A percentile compares a stretch with the other conserved stretches of the same genome.
phyloP scores from a whole-genome alignment of 23 red algal species.

The Gracilaria caudata region DNA sequence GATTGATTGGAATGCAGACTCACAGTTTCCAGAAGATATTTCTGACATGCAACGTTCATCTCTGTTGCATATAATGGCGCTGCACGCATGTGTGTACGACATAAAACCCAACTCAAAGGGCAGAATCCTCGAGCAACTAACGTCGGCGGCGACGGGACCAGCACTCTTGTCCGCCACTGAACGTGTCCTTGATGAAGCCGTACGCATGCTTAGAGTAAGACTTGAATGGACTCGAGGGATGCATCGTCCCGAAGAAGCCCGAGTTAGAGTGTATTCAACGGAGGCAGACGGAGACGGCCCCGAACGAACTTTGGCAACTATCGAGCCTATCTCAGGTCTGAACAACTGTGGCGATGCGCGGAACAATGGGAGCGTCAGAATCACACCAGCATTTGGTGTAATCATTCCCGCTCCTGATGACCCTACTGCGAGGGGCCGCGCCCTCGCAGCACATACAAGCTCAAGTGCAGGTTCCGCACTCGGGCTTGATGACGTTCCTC shows the following conservation, averaged over 20 bases:
- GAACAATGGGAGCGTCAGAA: conserved; percentile 57
- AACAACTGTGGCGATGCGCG: conserved; percentile 46
- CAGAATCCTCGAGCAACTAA: conserved; percentile 39
- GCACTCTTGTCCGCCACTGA: conserved; percentile 38
- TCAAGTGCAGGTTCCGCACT: conserved; percentile 33
- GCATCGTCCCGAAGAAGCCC: conserved; percentile 46
- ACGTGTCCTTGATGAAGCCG: conserved; percentile 56
- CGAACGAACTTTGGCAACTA: conserved; percentile 51
- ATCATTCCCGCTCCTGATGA: conserved; percentile 76
- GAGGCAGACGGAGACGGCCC: conserved; percentile 70
- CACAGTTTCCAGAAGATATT: conserved; percentile 34
- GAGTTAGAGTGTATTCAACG: conserved; percentile 60
- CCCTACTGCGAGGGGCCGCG: conserved; percentile 40
- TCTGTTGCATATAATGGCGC: conserved; percentile 54
- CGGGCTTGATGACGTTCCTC: conserved; percentile 74
- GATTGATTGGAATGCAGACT: conserved; percentile 33
- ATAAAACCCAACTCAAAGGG: conserved; percentile 15
- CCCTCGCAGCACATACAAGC: conserved; percentile 30
- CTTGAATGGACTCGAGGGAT: conserved; percentile 73
- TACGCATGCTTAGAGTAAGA: conserved; percentile 46
- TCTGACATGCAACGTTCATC: conserved; percentile 17
- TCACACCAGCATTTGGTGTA: conserved; percentile 73
- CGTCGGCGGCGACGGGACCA: conserved; percentile 17
- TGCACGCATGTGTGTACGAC: conserved; percentile 42
- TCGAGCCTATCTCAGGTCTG: conserved; percentile 64